phyloP scores from a whole-genome alignment of 2,329 filamentous ascomycete genomes.

The Escovopsis sp. region DNA sequence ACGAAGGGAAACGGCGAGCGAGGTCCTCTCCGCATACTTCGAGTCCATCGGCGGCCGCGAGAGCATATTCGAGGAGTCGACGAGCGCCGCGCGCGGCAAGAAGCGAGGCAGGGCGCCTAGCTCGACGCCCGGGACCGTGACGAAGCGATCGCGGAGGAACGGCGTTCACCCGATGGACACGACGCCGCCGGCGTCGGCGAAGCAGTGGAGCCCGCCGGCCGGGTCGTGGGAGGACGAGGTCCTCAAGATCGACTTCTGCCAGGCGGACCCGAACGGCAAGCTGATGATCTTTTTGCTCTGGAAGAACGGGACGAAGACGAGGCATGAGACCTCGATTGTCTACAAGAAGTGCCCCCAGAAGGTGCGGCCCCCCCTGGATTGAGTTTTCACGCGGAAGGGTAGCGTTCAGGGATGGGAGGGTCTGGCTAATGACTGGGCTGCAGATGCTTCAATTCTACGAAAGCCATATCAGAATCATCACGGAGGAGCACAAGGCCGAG shows the following conservation, averaged over 20 bases:
- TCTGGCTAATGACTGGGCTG: neutral
- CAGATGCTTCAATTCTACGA: constrained; percentile 49
- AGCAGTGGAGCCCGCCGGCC: constrained; percentile 50
- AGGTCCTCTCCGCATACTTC: constrained; percentile 52
- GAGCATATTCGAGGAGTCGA: constrained; percentile 35
- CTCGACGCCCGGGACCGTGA: constrained; percentile 19
- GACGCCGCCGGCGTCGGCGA: constrained; percentile 31
- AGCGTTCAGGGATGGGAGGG: neutral
- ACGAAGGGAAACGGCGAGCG: constrained; percentile 38
- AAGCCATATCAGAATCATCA: constrained; percentile 39
- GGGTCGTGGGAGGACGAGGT: constrained; percentile 69
- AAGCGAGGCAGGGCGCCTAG: constrained; percentile 40
- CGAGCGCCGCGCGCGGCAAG: constrained; percentile 35
- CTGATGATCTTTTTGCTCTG: constrained; percentile 58
- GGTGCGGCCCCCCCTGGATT: constrained; percentile 27
- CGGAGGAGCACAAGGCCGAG: constrained; percentile 17
- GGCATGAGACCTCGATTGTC: constrained; percentile 52
- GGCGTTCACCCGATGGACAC: constrained; percentile 33
- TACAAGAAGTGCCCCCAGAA: constrained; percentile 69
- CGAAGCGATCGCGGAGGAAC: constrained; percentile 33
- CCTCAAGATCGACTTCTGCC: constrained; percentile 54
- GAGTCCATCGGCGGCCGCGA: constrained; percentile 47
- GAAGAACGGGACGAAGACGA: constrained; percentile 59
- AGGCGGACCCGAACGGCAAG: constrained; percentile 44
- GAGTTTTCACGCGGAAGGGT: too few species aligned